phyloP scores from a whole-genome alignment of 2,329 filamentous ascomycete genomes.

The Paraphaeosphaeria minitans region DNA sequence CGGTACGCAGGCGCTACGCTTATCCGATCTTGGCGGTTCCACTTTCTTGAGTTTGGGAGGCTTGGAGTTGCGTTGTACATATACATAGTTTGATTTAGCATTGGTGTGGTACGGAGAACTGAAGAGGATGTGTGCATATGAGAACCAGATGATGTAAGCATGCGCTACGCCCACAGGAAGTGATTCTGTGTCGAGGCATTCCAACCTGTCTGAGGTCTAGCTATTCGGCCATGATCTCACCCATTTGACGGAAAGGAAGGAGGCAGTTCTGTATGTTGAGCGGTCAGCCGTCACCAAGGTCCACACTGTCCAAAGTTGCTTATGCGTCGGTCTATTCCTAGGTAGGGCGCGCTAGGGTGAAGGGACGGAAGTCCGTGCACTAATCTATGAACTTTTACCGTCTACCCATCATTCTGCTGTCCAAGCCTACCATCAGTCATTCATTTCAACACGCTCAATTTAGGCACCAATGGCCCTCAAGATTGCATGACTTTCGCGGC shows the following conservation, averaged over 20 bases:
- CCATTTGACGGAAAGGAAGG: background rate
- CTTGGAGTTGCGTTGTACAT: background rate
- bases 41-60: background rate
- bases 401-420: background rate
- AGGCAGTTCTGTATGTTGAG: background rate
- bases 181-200: background rate
- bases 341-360: background rate
- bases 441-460: background rate
- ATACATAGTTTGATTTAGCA: background rate
- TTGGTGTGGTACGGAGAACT: background rate
- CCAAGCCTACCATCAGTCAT: background rate
- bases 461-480: background rate
- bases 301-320: background rate
- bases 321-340: background rate
- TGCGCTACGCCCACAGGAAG: background rate
- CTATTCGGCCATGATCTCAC: background rate
- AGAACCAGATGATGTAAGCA: background rate
- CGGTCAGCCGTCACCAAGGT: background rate
- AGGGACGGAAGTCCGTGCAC: background rate
- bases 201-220: background rate
- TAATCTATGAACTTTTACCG: background rate
- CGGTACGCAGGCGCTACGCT: slow-evolving; percentile 6
- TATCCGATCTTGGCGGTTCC: background rate
- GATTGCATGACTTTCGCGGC: background rate
- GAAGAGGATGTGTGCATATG: background rate